phyloP scores from a whole-genome alignment of 257 asterid genomes.

The Echium plantagineum region DNA sequence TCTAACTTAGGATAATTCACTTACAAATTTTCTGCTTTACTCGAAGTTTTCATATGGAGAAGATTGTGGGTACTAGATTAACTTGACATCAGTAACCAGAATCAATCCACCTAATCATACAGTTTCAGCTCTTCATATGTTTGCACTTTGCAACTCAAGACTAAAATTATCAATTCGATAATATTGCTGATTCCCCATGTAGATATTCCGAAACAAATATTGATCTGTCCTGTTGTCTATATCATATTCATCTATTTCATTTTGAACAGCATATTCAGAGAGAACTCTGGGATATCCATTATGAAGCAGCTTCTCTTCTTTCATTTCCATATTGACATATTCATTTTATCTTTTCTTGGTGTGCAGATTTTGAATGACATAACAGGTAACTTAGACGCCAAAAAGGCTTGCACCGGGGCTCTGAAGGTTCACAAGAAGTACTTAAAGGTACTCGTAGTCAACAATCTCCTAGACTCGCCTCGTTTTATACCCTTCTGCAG shows the following conservation, averaged over 20 bases:
- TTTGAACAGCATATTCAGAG: not conserved
- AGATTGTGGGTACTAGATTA: not conserved
- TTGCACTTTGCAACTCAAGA: not conserved
- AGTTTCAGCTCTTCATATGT: not conserved
- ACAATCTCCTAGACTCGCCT: not conserved
- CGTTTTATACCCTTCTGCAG: too few relatives aligned
- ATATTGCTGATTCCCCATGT: not conserved
- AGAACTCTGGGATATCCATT: too few relatives aligned
- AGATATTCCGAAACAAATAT: not conserved
- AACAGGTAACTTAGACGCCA: slow-evolving; percentile 76
- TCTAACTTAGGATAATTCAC: not conserved
- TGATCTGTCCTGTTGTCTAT: not conserved
- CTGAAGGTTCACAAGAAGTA: slow-evolving; percentile 86
- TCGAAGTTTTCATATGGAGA: not conserved
- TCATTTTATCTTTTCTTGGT: not conserved
- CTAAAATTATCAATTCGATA: not conserved
- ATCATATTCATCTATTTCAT: not conserved
- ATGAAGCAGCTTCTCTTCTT: too few relatives aligned
- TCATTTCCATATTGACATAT: too few relatives aligned
- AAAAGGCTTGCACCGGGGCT: slow-evolving; percentile 63
- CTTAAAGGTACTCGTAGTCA: slow-evolving; percentile 37
- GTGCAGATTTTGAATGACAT: slow-evolving; percentile 67
- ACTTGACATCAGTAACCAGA: not conserved
- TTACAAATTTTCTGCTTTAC: not conserved
- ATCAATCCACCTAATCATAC: not conserved